Percentiles rank a stretch among this genome's conserved stretches.
These are phyloP conservation scores for Penicillium sp. DNA, from an alignment of 2,329 filamentous ascomycete genomes.

Conservation along the genomic window DNA sequence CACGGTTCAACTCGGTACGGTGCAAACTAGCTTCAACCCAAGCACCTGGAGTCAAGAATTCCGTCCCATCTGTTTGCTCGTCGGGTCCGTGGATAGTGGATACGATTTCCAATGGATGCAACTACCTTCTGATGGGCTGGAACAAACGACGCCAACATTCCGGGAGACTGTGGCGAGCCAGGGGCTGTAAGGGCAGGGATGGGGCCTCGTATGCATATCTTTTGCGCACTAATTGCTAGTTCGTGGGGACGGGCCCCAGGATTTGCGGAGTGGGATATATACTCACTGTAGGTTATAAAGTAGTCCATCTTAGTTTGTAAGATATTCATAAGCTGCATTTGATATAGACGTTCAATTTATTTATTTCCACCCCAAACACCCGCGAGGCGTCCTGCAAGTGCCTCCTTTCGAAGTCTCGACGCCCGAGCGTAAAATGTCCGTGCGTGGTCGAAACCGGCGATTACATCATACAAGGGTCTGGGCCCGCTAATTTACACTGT, in stretches of 20 bases:
- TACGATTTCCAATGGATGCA: background rate
- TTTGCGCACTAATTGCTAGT: background rate
- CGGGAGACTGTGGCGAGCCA: constrained; percentile 12
- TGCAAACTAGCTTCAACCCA: background rate
- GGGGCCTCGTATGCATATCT: background rate
- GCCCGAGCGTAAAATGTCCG: constrained; percentile 1
- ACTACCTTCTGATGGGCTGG: constrained; percentile 14
- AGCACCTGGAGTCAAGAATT: background rate
- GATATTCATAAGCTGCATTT: background rate
- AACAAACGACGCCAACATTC: constrained; percentile 6
- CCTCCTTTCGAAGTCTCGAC: background rate
- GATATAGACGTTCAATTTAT: background rate
- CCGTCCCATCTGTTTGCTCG: background rate
- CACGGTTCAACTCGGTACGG: background rate
- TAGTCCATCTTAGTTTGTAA: background rate
- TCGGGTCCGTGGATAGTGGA: background rate
- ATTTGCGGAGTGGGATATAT: background rate
- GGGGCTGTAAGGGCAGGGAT: constrained; percentile 1
- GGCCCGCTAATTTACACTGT: background rate
- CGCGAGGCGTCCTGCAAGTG: background rate
- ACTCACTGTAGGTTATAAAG: background rate
- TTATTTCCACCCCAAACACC: background rate
- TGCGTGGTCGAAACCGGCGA: background rate
- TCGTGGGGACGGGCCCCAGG: background rate
- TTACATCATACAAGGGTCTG: constrained; percentile 5